A percentile compares a stretch with the other conserved stretches of the same genome.
Evolutionary conservation across 345 rosid species (phyloP).

Genomic region (Rhizophora apiculata): DNA sequence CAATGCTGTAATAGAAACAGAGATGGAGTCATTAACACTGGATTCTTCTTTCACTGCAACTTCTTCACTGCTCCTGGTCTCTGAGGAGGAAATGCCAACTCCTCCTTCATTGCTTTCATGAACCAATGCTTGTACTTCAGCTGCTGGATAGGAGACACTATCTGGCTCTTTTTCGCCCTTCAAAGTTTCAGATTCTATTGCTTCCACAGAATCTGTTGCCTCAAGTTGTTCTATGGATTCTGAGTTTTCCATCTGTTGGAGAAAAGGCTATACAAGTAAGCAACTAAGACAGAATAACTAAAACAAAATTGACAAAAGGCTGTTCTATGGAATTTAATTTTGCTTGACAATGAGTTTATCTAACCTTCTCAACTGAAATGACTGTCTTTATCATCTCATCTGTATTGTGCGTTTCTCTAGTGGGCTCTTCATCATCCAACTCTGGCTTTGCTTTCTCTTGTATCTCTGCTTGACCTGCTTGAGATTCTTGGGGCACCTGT

Average conservation of each 20-base stretch:
- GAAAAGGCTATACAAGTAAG: too few species aligned
- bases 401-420: too few species aligned
- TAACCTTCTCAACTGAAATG: constrained; percentile 43
- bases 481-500: too few species aligned
- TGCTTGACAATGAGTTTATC: not conserved
- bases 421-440: constrained; percentile 21
- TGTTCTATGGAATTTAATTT: constrained; percentile 12
- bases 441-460: too few species aligned
- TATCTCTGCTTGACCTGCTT: constrained; percentile 16
- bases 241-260: too few species aligned
- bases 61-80: constrained; percentile 12
- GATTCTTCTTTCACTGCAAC: constrained; percentile 11
- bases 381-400: constrained; percentile 24
- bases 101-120: constrained; percentile 10
- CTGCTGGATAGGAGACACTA: not conserved
- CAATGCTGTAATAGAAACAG: not conserved
- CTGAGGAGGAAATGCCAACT: constrained; percentile 2
- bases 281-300: too few species aligned
- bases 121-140: constrained; percentile 9
- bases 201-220: constrained; percentile 16
- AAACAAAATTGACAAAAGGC: not conserved
- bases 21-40: not conserved
- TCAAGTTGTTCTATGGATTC: not conserved
- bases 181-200: constrained; percentile 8
- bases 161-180: constrained; percentile 18